phyloP scores from a whole-genome alignment of 768 basidiomycete genomes.

The Suillus weaverae region DNA sequence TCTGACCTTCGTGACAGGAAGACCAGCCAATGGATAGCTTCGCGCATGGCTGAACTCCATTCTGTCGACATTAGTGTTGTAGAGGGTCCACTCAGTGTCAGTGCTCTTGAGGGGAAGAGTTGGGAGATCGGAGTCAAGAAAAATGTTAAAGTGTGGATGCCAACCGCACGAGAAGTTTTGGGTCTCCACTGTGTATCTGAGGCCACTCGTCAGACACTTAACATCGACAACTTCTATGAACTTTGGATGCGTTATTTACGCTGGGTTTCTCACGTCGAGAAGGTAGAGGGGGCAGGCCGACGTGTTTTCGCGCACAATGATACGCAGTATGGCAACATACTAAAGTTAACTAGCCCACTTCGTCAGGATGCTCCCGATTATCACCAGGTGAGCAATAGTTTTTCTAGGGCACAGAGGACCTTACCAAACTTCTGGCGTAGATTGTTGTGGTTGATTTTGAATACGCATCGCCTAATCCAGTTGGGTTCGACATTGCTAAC shows the following conservation, averaged over 20 bases:
- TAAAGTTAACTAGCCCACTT: slow-evolving; percentile 58
- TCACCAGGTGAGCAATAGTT: slow-evolving; percentile 56
- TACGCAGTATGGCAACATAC: slow-evolving; percentile 91
- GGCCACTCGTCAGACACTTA: slow-evolving; percentile 50
- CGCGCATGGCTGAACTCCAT: slow-evolving; percentile 95
- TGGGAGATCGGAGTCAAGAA: slow-evolving; percentile 61
- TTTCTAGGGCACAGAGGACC: not conserved
- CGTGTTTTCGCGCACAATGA: slow-evolving; percentile 92
- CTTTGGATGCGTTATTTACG: slow-evolving; percentile 69
- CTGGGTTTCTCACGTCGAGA: slow-evolving; percentile 68
- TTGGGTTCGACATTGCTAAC: slow-evolving; percentile 94
- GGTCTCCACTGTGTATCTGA: slow-evolving; percentile 52
- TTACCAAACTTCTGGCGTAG: slow-evolving; percentile 40
- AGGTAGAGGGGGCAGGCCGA: slow-evolving; percentile 55
- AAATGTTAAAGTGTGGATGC: slow-evolving; percentile 74
- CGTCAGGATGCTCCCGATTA: slow-evolving; percentile 66
- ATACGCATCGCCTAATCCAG: slow-evolving; percentile 90
- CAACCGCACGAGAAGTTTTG: slow-evolving; percentile 72
- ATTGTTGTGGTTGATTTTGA: slow-evolving; percentile 98
- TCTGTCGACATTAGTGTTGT: slow-evolving; percentile 80
- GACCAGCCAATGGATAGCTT: slow-evolving; percentile 85
- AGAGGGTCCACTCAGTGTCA: slow-evolving; percentile 42
- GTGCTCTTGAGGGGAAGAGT: slow-evolving; percentile 43
- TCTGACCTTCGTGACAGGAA: slow-evolving; percentile 74
- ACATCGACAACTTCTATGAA: slow-evolving; percentile 60